Percentiles rank a stretch among this genome's conserved stretches.
phyloP scores from a whole-genome alignment of 257 asterid genomes.

The Scutellaria minor region DNA sequence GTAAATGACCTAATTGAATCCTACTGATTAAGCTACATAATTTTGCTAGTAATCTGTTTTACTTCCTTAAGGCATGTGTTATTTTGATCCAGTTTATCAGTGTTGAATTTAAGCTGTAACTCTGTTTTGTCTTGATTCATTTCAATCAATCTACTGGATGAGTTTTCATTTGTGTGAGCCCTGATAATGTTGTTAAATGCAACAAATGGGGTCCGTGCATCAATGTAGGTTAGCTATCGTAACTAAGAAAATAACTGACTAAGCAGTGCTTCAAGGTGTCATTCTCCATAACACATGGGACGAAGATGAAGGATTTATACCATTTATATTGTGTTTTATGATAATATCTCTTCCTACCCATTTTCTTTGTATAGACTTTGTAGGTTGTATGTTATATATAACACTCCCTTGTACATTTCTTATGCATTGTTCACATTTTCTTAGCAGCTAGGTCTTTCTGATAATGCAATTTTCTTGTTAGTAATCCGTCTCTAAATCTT shows the following conservation, averaged over 20 bases:
- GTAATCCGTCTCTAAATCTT: not conserved
- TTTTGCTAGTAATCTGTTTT: not conserved
- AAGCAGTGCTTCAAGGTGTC: not conserved
- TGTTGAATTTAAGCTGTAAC: slow-evolving; percentile 1
- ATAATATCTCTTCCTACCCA: not conserved
- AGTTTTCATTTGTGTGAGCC: slow-evolving; percentile 5
- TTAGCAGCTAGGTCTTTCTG: not conserved
- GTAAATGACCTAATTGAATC: slow-evolving; percentile 8
- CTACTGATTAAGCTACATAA: not conserved
- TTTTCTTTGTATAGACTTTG: not conserved
- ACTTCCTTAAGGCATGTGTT: not conserved
- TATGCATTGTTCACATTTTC: not conserved
- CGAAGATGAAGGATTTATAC: not conserved
- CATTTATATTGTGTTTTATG: not conserved
- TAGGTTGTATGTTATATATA: not conserved
- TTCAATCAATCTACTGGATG: not conserved
- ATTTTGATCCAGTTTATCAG: not conserved
- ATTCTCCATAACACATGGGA: not conserved
- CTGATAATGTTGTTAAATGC: slow-evolving; percentile 1
- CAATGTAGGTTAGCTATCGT: not conserved
- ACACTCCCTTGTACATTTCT: not conserved
- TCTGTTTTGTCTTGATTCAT: not conserved
- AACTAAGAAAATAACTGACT: not conserved
- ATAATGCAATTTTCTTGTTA: not conserved
- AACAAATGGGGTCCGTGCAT: slow-evolving; percentile 7